These are phyloP conservation scores for Lotmaria passim DNA, from an alignment of 208 protist species.

Conservation along the genomic window DNA sequence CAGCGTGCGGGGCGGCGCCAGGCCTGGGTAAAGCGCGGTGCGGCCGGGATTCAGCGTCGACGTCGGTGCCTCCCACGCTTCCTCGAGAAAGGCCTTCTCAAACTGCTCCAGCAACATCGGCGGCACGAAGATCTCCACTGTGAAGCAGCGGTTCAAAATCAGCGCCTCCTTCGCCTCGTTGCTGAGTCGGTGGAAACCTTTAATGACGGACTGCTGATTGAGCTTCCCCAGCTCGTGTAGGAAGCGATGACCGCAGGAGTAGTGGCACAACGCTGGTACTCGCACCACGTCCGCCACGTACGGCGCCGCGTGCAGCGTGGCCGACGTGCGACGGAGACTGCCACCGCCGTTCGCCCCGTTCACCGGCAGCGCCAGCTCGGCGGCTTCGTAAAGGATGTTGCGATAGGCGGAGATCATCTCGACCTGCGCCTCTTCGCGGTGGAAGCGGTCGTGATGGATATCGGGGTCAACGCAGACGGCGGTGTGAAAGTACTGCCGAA, in stretches of 20 bases:
- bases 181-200: slow-evolving; percentile 84
- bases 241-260: slow-evolving; percentile 56
- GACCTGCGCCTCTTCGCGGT: slow-evolving; percentile 87
- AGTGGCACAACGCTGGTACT: slow-evolving; percentile 68
- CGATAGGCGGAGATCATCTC: slow-evolving; percentile 89
- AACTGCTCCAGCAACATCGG: slow-evolving; percentile 67
- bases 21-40: slow-evolving; percentile 78
- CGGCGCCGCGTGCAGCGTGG: slow-evolving; percentile 3
- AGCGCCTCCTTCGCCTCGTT: slow-evolving; percentile 78
- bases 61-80: slow-evolving; percentile 76
- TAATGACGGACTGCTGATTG: slow-evolving; percentile 85
- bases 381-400: slow-evolving; percentile 85
- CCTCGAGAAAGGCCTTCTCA: slow-evolving; percentile 67
- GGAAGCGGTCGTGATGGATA: slow-evolving; percentile 66
- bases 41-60: slow-evolving; percentile 71
- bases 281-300: slow-evolving; percentile 67
- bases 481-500: slow-evolving; percentile 40
- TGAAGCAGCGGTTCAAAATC: slow-evolving; percentile 63
- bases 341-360: neutral
- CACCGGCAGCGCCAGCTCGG: slow-evolving; percentile 41
- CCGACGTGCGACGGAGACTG: slow-evolving; percentile 4
- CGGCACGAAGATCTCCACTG: slow-evolving; percentile 81
- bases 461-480: slow-evolving; percentile 72
- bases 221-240: slow-evolving; percentile 79
- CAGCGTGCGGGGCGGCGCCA: slow-evolving; percentile 71